Conservation (phyloP, 148 eudicot species). For the Silene conica region DNA sequence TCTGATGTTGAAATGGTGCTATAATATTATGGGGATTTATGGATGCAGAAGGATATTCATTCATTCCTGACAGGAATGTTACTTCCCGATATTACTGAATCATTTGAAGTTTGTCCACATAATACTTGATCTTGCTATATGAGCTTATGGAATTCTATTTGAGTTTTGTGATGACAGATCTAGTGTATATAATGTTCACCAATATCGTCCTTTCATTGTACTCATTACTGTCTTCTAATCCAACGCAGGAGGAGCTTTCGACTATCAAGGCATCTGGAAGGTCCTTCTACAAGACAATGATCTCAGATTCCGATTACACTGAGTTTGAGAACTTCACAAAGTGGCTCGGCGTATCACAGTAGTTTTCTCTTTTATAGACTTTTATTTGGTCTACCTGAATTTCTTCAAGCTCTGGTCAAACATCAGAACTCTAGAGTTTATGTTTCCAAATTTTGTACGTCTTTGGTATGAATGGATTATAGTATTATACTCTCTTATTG, state of each 20-base stretch:
- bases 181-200: background rate
- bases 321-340: conserved; percentile 42
- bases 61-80: background rate
- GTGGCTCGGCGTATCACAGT: conserved; percentile 40
- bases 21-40: too few relatives aligned
- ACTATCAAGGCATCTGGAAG: conserved; percentile 34
- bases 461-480: too few relatives aligned
- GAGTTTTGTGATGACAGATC: background rate
- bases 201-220: background rate
- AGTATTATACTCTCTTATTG: too few relatives aligned
- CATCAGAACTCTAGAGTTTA: too few relatives aligned
- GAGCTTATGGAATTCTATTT: background rate
- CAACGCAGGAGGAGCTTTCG: conserved; percentile 28
- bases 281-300: conserved; percentile 38
- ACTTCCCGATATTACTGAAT: background rate
- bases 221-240: background rate
- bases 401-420: background rate
- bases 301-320: conserved; percentile 37
- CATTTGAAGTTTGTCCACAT: background rate
- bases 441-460: too few relatives aligned
- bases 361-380: background rate
- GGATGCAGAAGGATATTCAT: background rate
- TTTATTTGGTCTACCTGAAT: background rate
- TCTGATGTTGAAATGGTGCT: too few relatives aligned
- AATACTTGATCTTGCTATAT: background rate